Evolutionary conservation across 176 grass and related monocot genomes (phyloP), one percentile per base, ranked within the genome.

Genomic region (Leersia perrieri): DNA sequence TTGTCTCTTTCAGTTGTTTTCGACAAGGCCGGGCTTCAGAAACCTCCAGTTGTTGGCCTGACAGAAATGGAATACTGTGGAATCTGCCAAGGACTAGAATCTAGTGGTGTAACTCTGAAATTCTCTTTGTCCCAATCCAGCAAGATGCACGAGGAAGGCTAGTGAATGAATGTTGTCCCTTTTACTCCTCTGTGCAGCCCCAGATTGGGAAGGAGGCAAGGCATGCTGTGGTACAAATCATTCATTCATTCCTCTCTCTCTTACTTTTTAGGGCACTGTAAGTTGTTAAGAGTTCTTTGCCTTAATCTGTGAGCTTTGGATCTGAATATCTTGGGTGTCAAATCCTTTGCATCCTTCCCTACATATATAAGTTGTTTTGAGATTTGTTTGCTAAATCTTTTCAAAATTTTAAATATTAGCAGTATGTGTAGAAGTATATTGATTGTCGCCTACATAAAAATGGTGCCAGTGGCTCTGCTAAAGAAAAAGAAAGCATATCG

Each of bases 1-100:
- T n/a, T 13, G 7, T 75, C 49, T 53, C 49, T 53, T 75, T 74
- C 82, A 64, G 27, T 53, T 20, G 2, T 81, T 80, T 85, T 65
- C 23, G 76, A 42, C 76, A 64, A 42, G 22, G 22, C 49, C 18
- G 28, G 33, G 70, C 26, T 27, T 42, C 82, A 89, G 71, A 84
- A 77, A 72, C 28, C 33, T 70, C 41, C 72, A 77, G 53, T 25
- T 82, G 57, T 35, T 51, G 33, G 18, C 39, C 77, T 23, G 66
- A 32, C 66, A 18, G 33, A 72, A 89, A 82, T 77, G 66, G 87
- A 66, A 82, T 33, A 22, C 82, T 85, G 87, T 72, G 64, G 82
- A 69, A 70, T 66, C 77, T 76, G 77, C 87, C 77, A 72, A 85
- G 82, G 65, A 42, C 70, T 80, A 85, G 57, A 81, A 89, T 89